phyloP scores from a whole-genome alignment of 768 basidiomycete genomes.

The Tephrocybe sp. region DNA sequence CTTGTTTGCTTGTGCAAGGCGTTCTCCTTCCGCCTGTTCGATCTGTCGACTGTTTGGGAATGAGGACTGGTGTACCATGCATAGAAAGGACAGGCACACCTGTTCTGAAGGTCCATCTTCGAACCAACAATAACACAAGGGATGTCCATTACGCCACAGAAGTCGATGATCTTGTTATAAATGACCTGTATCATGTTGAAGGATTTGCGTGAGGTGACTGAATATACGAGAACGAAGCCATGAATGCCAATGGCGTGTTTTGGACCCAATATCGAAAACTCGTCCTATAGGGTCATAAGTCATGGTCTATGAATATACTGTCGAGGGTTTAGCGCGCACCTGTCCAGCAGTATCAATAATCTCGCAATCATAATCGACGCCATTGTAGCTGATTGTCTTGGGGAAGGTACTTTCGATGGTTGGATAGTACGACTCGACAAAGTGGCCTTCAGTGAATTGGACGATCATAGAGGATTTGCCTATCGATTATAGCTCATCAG shows the following conservation, averaged over 20 bases:
- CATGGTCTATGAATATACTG: background rate
- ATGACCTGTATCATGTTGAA: constrained; percentile 91
- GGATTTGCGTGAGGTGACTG: constrained; percentile 77
- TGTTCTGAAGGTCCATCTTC: constrained; percentile 75
- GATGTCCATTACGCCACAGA: constrained; percentile 75
- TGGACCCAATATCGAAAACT: constrained; percentile 83
- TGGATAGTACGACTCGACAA: constrained; percentile 86
- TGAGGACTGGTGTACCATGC: constrained; percentile 11
- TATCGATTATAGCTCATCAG: constrained; percentile 27
- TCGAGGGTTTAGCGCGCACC: constrained; percentile 40
- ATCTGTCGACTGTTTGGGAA: constrained; percentile 57
- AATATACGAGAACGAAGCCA: constrained; percentile 92
- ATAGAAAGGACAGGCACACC: constrained; percentile 43
- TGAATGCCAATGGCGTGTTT: constrained; percentile 94
- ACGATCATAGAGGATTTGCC: constrained; percentile 91
- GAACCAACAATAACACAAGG: constrained; percentile 92
- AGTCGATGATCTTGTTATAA: constrained; percentile 90
- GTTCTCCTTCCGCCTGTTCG: constrained; percentile 58
- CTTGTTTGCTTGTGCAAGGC: constrained; percentile 63
- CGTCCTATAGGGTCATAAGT: constrained; percentile 55
- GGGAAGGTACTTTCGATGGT: constrained; percentile 82
- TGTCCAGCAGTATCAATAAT: constrained; percentile 96
- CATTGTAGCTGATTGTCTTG: constrained; percentile 76
- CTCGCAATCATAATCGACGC: constrained; percentile 85
- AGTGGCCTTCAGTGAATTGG: constrained; percentile 84